Evolutionary conservation across 768 basidiomycete species (phyloP).

Genomic region (Baorangia bicolor): DNA sequence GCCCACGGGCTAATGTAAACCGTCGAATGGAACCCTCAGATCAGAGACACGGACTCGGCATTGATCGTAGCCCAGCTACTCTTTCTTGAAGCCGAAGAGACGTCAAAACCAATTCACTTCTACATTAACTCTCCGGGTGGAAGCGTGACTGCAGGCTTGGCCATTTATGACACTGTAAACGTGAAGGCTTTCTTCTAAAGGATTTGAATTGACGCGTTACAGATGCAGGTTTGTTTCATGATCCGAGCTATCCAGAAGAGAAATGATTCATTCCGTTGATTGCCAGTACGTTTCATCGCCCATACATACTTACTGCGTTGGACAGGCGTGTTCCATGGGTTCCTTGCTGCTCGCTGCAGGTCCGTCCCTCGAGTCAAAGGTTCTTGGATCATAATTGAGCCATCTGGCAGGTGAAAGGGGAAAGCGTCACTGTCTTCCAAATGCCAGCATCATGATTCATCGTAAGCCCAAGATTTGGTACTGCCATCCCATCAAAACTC

Average conservation of each 20-base stretch:
- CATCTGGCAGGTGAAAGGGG: constrained; percentile 65
- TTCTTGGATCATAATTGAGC: constrained; percentile 16
- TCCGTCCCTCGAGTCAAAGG: constrained; percentile 18
- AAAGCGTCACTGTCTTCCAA: constrained; percentile 88
- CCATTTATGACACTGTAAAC: constrained; percentile 94
- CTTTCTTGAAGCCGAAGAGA: constrained; percentile 94
- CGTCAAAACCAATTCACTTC: constrained; percentile 90
- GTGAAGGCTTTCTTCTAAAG: constrained; percentile 1
- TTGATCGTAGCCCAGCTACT: constrained; percentile 89
- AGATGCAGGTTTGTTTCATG: constrained; percentile 66
- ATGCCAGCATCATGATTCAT: constrained; percentile 98
- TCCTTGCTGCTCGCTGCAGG: constrained; percentile 88
- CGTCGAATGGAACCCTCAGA: constrained; percentile 45
- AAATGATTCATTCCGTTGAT: constrained; percentile 27
- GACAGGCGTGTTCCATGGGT: constrained; percentile 96
- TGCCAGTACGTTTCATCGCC: constrained; percentile 86
- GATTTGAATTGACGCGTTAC: constrained; percentile 21
- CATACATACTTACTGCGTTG: constrained; percentile 95
- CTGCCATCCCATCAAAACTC: constrained; percentile 3
- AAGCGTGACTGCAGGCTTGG: constrained; percentile 92
- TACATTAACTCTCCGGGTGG: constrained; percentile 98
- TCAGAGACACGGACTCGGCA: constrained; percentile 86
- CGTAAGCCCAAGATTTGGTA: constrained; percentile 49
- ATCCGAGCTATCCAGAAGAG: background rate
- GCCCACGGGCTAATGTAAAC: constrained; percentile 10